phyloP scores from a whole-genome alignment of 176 grass and related monocot genomes.

The Zoysia pacifica region DNA sequence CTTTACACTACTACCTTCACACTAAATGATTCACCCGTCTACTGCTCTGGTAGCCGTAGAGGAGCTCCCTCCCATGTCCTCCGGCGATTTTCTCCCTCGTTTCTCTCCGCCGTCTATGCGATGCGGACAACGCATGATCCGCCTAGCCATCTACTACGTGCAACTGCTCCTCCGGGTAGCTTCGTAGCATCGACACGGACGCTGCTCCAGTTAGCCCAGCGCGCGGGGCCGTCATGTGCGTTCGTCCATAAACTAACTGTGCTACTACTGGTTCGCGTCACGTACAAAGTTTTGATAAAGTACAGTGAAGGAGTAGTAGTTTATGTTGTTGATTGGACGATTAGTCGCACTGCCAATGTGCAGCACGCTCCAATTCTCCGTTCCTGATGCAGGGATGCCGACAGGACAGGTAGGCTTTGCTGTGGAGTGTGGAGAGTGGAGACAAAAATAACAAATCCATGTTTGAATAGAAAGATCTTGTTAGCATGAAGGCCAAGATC shows the following conservation, averaged over 20 bases:
- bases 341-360: background rate
- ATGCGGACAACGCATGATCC: background rate
- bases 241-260: slow-evolving; percentile 12
- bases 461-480: background rate
- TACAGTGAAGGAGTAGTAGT: background rate
- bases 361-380: background rate
- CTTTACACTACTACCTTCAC: no score
- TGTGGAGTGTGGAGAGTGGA: no score
- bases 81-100: background rate
- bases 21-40: no score
- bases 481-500: background rate
- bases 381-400: background rate
- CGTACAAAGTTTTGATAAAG: background rate
- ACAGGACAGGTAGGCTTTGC: background rate
- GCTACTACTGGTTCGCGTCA: background rate
- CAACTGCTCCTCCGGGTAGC: background rate
- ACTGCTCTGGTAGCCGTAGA: no score
- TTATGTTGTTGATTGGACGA: background rate
- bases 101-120: background rate
- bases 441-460: background rate
- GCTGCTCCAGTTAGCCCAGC: background rate
- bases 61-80: no score
- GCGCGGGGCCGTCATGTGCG: background rate
- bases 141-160: background rate
- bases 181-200: background rate